Evolutionary conservation across 176 grass and related monocot genomes (phyloP).

Genomic region (Themeda triandra): DNA sequence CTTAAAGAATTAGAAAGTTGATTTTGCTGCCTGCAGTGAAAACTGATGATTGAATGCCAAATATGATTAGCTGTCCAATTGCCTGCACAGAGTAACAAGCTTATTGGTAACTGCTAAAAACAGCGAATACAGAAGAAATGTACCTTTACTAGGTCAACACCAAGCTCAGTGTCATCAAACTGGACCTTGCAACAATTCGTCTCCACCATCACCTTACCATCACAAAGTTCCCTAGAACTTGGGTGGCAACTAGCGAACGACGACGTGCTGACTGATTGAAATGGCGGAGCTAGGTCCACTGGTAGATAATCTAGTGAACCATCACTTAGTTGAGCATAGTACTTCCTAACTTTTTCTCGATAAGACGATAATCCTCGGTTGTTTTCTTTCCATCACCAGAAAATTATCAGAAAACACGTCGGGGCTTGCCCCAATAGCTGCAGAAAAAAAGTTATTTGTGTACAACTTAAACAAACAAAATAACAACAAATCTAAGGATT

Average conservation of each 20-base stretch:
- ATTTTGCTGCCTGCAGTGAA: neutral
- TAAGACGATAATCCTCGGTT: neutral
- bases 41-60: neutral
- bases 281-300: constrained; percentile 47
- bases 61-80: neutral
- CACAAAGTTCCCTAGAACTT: constrained; percentile 54
- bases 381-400: constrained; percentile 44
- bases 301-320: constrained; percentile 48
- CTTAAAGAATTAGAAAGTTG: neutral
- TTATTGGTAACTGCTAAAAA: neutral
- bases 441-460: neutral
- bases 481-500: neutral
- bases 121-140: neutral
- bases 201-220: constrained; percentile 46
- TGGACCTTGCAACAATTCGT: constrained; percentile 47
- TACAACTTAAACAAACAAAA: neutral
- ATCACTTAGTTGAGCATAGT: constrained; percentile 39
- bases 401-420: constrained; percentile 49
- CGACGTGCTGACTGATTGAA: constrained; percentile 55
- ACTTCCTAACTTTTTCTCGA: neutral
- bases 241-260: constrained; percentile 55
- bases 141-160: constrained; percentile 52
- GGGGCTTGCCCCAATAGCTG: constrained; percentile 72
- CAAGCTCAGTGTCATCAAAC: constrained; percentile 47
- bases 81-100: neutral